Evolutionary conservation across 129 eudicot species (phyloP), one percentile per base, ranked within the genome.

Genomic region (Chrysanthemum seticuspe): DNA sequence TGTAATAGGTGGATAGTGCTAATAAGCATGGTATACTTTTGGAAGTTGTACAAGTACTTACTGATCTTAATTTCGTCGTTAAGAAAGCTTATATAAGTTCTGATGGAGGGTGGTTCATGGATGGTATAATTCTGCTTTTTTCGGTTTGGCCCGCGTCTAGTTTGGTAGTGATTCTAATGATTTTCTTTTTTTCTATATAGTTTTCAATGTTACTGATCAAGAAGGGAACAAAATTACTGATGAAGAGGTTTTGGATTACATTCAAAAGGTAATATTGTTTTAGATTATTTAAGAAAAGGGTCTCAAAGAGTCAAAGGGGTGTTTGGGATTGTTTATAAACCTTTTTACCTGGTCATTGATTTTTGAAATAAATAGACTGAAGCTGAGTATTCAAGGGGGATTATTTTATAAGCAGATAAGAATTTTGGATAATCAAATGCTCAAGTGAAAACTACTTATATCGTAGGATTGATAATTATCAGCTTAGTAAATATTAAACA

Each of bases 41-140:
- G 56, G 97, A 94, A 78, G 96, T 94, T 64, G 96, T 94, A 1
- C 99, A 94, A 90, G 80, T 94, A 80, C 97, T 94, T 27, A 94
- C 96, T 61, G 99, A 94, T 86, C 92, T 94, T 64, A 90, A 90
- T 71, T 91, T 94, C 45, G 63, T 84, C 57, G 74, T 94, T 62
- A 88, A 88, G 1, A 94, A 94, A 74, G 97, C 99, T 62, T 94
- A 94, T 75, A 94, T 94, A n/a, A 87, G 91, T 70, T 94, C 99
- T 59, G 99, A 94, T 90, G 99, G 97, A 71, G 97, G 99, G 49
- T 94, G 99, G 99, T 94, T 94, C 83, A 94, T 94, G 99, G 99
- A 94, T 90, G 99, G 99, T 94, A 88, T 21, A 47, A 44, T 13
- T 15, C 21, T 50, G 48, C 12, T 64, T 52, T 12, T 44, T 67